Evolutionary conservation across 306 rosid species (phyloP).

Genomic region (Canavalia gladiata): DNA sequence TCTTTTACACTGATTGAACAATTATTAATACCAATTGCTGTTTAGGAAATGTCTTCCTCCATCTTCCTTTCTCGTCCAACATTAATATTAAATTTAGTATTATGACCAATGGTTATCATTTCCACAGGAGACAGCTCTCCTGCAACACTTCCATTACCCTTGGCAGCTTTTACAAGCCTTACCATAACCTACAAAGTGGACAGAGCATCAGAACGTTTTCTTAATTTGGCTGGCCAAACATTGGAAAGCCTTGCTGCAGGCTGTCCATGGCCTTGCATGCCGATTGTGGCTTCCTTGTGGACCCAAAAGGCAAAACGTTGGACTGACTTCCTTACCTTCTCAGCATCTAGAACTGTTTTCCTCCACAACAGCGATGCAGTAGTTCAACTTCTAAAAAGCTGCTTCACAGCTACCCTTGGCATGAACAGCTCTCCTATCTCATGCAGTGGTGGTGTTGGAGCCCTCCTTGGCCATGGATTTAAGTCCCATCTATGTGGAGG

Average conservation of each 20-base stretch:
- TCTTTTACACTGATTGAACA: conserved; percentile 30
- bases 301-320: conserved; percentile 95
- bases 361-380: conserved; percentile 83
- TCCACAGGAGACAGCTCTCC: conserved; percentile 81
- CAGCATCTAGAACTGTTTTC: conserved; percentile 93
- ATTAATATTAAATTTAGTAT: conserved; percentile 28
- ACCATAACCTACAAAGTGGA: conserved; percentile 95
- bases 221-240: conserved; percentile 91
- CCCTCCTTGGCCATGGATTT: conserved; percentile 94
- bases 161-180: conserved; percentile 97
- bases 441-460: conserved; percentile 83
- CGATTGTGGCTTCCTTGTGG: conserved; percentile 98
- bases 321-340: conserved; percentile 91
- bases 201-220: conserved; percentile 83
- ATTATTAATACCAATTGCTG: conserved; percentile 17
- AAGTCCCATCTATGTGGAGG: conserved; percentile 81
- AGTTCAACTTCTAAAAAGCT: conserved; percentile 89
- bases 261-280: conserved; percentile 99
- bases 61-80: conserved; percentile 38
- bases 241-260: conserved; percentile 94
- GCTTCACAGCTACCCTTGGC: conserved; percentile 94
- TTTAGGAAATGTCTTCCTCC: conserved; percentile 34
- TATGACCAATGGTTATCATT: conserved; percentile 35
- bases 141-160: conserved; percentile 95
- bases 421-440: conserved; percentile 70